These are phyloP conservation scores for Ophiostoma quercus DNA, from an alignment of 2,329 filamentous ascomycete species.

Conservation along the genomic window DNA sequence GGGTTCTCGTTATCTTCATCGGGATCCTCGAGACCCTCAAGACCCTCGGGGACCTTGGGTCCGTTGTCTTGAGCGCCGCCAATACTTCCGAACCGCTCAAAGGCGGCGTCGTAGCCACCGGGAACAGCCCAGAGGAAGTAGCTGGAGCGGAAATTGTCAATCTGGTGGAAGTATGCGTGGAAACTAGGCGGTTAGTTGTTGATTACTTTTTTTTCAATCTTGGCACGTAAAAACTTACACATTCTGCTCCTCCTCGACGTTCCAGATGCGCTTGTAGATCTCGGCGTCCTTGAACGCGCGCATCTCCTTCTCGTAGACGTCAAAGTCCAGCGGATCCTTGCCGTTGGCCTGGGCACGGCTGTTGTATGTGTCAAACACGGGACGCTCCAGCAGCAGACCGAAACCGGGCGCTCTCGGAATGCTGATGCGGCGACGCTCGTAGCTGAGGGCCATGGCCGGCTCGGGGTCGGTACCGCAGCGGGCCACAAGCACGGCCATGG, in stretches of 20 bases:
- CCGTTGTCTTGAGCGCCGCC: neutral
- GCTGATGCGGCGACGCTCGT: slow-evolving; percentile 65
- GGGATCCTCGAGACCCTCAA: slow-evolving; percentile 44
- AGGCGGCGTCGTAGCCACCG: slow-evolving; percentile 58
- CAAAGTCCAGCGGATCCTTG: slow-evolving; percentile 14
- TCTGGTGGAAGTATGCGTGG: slow-evolving; percentile 71
- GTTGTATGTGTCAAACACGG: slow-evolving; percentile 90
- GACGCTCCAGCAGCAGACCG: slow-evolving; percentile 80
- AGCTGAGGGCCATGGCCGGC: slow-evolving; percentile 66
- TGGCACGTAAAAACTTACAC: slow-evolving; percentile 55
- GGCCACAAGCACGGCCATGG: slow-evolving; percentile 78
- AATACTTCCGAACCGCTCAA: slow-evolving; percentile 38
- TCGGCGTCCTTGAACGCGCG: slow-evolving; percentile 83
- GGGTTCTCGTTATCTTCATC: slow-evolving; percentile 46
- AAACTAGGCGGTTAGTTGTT: slow-evolving; percentile 49
- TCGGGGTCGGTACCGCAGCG: slow-evolving; percentile 74
- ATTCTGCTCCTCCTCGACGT: slow-evolving; percentile 80
- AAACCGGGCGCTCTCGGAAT: slow-evolving; percentile 93
- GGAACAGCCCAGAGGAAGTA: slow-evolving; percentile 72
- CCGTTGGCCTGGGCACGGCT: slow-evolving; percentile 55
- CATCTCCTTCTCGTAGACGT: slow-evolving; percentile 59
- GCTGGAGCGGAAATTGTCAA: slow-evolving; percentile 66
- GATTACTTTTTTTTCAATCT: neutral
- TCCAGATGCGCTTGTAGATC: slow-evolving; percentile 89
- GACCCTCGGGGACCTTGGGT: slow-evolving; percentile 21